Evolutionary conservation across 2,329 filamentous ascomycete species (phyloP), one percentile per base, ranked within the genome.

Genomic region (Sphaerulina populicola): DNA sequence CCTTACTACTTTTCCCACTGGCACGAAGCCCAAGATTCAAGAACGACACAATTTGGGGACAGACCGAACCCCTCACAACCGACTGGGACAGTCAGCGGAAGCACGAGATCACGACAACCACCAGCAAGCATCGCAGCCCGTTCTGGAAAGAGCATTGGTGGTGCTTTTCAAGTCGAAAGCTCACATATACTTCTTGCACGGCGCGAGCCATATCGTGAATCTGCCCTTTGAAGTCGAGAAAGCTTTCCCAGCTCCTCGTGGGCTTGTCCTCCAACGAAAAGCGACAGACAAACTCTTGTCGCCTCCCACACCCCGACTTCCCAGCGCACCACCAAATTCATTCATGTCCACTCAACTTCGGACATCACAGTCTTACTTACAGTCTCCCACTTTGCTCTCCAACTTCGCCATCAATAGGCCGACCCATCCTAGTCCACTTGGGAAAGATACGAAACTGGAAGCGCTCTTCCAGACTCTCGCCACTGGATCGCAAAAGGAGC

Each of bases 171-270:
- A 87, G 69, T 90, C 88, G 0, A 91, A 97, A 65, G 89, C 88
- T 18, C 91, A 97, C 66, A 81, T 98, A 58, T 94, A 90, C 74
- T 96, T 94, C 66, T 78, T 97, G 35, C 81, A 86, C 1, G 91
- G 91, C 15, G 83, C 88, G 31, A 93, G 81, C 64, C 87, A 98
- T 76, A 81, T 95, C 52, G 78, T 97, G 43, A 88, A 95, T 66
- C 81, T 98, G 64, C 91, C 91, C 1, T 98, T 98, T 64, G 90
- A 97, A 70, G 86, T 96, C 38, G 88, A 95, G 65, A 81, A 81
- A 47, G 89, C 87, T 29, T 88, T 90, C 67, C 82, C 91, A 33
- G 86, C 87, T 10, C 86, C 89, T 5, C 77, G 81, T 30, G 93
- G 93, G 23, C 77, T 97, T 44, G 78, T 98, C 15, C 80, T 98